Base-by-base conservation (phyloP, 257 asterid species). In the Echium plantagineum region DNA sequence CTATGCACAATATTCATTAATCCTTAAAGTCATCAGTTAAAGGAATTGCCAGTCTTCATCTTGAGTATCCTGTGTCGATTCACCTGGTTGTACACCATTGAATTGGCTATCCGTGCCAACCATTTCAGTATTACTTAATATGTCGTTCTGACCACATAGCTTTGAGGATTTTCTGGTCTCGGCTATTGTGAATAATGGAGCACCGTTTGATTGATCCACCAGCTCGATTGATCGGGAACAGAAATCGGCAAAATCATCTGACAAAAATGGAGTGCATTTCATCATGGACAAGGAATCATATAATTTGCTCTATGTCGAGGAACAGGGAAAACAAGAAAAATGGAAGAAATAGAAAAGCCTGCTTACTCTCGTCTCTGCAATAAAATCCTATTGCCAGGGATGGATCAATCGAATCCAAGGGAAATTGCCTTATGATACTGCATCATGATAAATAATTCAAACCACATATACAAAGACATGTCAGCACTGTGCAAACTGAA, bases 21-120 rank as follows among this genome's bases (percentile, higher is more conserved):
- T 7, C 16, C 59, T 55, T 55, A 3, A 55, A 20, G 21, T 18
- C 21, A n/a, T 21, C 35, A 54, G 49, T 84, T 80, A 91, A 28
- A 91, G 94, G 56, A 91, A 83, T 77, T 91, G 94, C 98, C 98
- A 91, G 19, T 91, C 98, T 35, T 91, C 98, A 71, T 85, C 98
- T 57, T 80, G 86, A n/a, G 70, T 74, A 62, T 68, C 58, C 63
- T 58, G 72, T 59, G 75, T 88, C 0, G 71, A 57, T 24, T 67
- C 84, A 56, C 65, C 78, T 0, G 55, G 54, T 12, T 63, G 19
- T 35, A 55, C 58, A 58, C 26, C 62, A 53, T 79, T 74, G 20
- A 65, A 57, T 24, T 76, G 57, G 55, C 66, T 78, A 62, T 68
- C 57, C 49, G 77, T 86, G 15, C 19, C 60, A 19, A 52, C 52